Percentiles rank a stretch among this genome's conserved stretches.
phyloP scores from a whole-genome alignment of 2,329 filamentous ascomycete species.

The Rutstroemia sp. region DNA sequence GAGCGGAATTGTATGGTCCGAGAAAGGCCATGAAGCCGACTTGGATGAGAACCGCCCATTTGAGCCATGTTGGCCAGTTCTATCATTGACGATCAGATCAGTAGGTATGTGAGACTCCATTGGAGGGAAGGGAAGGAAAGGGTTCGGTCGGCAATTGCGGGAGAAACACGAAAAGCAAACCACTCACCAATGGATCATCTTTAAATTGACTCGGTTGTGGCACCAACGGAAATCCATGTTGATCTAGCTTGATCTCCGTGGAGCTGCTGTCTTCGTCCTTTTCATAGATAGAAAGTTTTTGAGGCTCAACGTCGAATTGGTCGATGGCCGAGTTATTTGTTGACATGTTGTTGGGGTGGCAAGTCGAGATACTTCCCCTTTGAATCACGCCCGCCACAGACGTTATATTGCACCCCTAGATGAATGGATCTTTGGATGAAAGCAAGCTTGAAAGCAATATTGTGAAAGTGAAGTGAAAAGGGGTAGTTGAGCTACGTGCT shows the following conservation, averaged over 20 bases:
- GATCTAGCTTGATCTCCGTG: constrained; percentile 16
- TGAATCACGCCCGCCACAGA: too few relatives aligned
- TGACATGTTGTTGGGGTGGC: background rate
- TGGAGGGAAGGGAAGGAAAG: background rate
- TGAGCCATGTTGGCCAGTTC: constrained; percentile 28
- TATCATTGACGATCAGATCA: constrained; percentile 4
- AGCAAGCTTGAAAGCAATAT: background rate
- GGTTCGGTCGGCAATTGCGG: background rate
- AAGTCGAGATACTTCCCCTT: too few relatives aligned
- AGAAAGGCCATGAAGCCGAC: constrained; percentile 28
- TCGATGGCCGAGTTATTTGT: background rate
- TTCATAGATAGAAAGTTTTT: constrained; percentile 1
- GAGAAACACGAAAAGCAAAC: background rate
- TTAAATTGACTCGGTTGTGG: constrained; percentile 27
- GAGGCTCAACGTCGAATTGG: background rate
- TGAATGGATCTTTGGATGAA: background rate
- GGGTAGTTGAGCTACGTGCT: background rate
- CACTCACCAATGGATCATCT: constrained; percentile 26
- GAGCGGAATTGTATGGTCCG: constrained; percentile 25
- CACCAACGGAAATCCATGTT: constrained; percentile 23
- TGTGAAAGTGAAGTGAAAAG: background rate
- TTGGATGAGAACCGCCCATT: constrained; percentile 28
- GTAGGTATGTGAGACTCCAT: background rate
- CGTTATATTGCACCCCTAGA: background rate
- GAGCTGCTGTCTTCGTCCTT: constrained; percentile 6